Base-by-base conservation (phyloP, 306 rosid genomes). In the Amphicarpaea edgeworthii region DNA sequence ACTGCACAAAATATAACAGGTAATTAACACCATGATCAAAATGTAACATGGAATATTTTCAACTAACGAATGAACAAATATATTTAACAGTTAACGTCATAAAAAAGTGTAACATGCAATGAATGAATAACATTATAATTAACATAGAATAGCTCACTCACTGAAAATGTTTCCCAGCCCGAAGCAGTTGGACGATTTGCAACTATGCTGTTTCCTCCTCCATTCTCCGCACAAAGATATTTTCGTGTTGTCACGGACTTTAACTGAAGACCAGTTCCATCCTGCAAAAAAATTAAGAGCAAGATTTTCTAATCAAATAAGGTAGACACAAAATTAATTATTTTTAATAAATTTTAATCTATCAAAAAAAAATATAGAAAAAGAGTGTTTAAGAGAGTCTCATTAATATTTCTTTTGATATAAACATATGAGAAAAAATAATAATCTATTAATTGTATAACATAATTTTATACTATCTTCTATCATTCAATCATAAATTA, bases 161-260 rank as follows among this genome's bases (percentile, higher is more conserved):
- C 92, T 40, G 5, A 71, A 61, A 88, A 93, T 51, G 86, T 88
- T 86, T 93, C 96, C 97, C 96, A 93, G 53, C 85, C 77, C 0
- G 94, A 87, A 80, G 93, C 87, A 11, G 80, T 8, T 2, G 88
- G 65, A 50, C 96, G 85, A 58, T 93, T 88, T n/a, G 93, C 94
- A 53, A 88, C 97, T 11, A 90, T 64, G 67, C 78, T 86, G 57
- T 83, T 81, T 83, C 93, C 96, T 73, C 97, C 97, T 42, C 96
- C 94, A 0, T 15, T 41, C 59, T 93, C 96, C 2, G 96, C 91
- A 50, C 77, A 77, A 0, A 88, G 84, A 66, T 86, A 90, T 34
- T 93, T 93, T 55, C 42, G 50, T 0, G 83, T 90, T 26, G 88
- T 87, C 30, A 86, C 89, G 1, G 96, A 90, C 78, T 86, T 83